These are phyloP conservation scores for Candida saitoana DNA, from an alignment of 805 yeast genomes.

Conservation along the genomic window DNA sequence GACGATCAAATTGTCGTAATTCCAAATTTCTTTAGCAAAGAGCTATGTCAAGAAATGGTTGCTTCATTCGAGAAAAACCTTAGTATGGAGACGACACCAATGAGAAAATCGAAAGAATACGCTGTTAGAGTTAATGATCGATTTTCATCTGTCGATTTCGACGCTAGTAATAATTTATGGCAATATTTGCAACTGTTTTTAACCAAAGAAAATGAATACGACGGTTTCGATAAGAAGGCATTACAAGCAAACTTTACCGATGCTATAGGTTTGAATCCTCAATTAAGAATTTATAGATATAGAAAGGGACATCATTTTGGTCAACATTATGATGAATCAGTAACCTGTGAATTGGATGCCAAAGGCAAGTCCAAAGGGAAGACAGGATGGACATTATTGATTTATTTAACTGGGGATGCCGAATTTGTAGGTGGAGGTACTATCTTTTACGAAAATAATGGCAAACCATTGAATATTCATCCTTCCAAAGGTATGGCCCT, in stretches of 20 bases:
- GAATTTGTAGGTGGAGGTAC: constrained; percentile 61
- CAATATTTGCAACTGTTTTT: constrained; percentile 30
- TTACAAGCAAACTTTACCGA: constrained; percentile 24
- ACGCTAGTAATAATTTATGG: constrained; percentile 42
- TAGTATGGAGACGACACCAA: constrained; percentile 45
- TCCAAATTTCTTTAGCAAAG: constrained; percentile 32
- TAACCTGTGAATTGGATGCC: constrained; percentile 25
- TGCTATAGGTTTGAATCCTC: constrained; percentile 52
- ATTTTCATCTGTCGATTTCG: constrained; percentile 34
- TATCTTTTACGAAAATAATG: constrained; percentile 39
- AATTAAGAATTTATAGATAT: constrained; percentile 54
- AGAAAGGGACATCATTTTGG: constrained; percentile 55
- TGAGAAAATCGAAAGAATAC: constrained; percentile 45
- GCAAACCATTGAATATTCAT: constrained; percentile 31
- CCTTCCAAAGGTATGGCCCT: constrained; percentile 56
- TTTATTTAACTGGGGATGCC: constrained; percentile 55
- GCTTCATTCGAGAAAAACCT: constrained; percentile 22
- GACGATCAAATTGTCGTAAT: constrained; percentile 39
- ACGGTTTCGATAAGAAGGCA: constrained; percentile 20
- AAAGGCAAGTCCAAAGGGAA: constrained; percentile 25
- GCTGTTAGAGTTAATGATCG: constrained; percentile 60
- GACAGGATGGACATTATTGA: constrained; percentile 57
- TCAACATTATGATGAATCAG: constrained; percentile 59
- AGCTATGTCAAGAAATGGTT: constrained; percentile 39
- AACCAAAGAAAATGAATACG: constrained; percentile 24